A percentile compares a stretch with the other conserved stretches of the same genome.
Conservation (phyloP, 805 yeast genomes). For the Hanseniaspora hatyaiensis region DNA sequence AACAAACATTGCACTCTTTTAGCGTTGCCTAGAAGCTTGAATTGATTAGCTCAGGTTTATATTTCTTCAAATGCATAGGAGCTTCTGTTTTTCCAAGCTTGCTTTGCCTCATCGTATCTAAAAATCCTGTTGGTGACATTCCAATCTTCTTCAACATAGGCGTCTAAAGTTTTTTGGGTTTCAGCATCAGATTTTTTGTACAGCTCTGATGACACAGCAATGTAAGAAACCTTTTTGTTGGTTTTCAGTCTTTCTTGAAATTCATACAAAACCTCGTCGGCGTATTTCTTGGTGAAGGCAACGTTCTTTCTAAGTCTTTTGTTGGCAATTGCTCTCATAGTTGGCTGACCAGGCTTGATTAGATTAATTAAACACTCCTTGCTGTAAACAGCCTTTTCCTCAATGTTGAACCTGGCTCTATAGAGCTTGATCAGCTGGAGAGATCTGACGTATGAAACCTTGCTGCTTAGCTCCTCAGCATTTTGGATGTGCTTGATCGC, state of each 20-base stretch:
- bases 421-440: neutral
- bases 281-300: neutral
- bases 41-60: neutral
- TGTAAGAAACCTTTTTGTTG: neutral
- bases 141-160: neutral
- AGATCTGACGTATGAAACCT: neutral
- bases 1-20: neutral
- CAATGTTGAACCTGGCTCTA: neutral
- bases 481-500: conserved; percentile 1
- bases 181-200: neutral
- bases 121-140: neutral
- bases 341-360: neutral
- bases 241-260: neutral
- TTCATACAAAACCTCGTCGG: neutral
- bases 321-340: neutral
- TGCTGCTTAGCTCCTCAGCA: neutral
- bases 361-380: neutral
- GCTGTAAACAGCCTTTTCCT: neutral
- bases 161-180: neutral
- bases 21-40: neutral
- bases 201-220: neutral
- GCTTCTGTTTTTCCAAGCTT: neutral
- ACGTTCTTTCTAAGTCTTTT: neutral
- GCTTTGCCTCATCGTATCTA: neutral
- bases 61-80: neutral